Base-by-base conservation (phyloP, 2,329 filamentous ascomycete species). In the Nannizziopsis arthrosporioides region DNA sequence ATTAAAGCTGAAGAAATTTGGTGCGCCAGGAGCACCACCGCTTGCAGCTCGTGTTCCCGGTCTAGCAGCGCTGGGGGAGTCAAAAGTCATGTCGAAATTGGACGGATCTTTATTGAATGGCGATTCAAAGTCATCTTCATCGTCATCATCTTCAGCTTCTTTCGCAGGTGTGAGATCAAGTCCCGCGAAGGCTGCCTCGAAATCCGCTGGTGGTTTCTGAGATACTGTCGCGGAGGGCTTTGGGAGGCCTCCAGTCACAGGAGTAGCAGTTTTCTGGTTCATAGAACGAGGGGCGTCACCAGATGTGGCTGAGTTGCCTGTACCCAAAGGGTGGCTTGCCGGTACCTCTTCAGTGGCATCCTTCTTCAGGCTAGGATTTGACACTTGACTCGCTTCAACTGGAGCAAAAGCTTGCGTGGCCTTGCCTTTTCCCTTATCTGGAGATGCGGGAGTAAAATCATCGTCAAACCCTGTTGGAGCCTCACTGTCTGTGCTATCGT, bases 381-480 rank as follows among this genome's bases (percentile, higher is more conserved):
- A 78, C 12, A 67, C 66, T 57, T 82, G 77, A 36, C 76, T 59
- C 44, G 54, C 63, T 15, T 69, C 64, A n/a, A 65, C 63, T 32
- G 63, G 52, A 56, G 67, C 56, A 61, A 68, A 63, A 51, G 61
- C 65, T 56, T 59, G 62, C 51, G 55, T 66, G 54, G 59, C 69
- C 51, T 61, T 68, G 45, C 59, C 60, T 30, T 54, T 59, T 51
- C 57, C 56, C 41, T 56, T 58, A 4, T 59, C 57, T 1, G 72
- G 66, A 38, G 70, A 74, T 27, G 77, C 75, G 11, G 85, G 80
- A 0, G 84, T 82, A 62, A 96, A 96, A 64, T 95, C 83, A 61
- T 98, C 92, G 43, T 93, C 90, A 61, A 96, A 96, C 0, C 89
- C 87, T 57, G 68, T 50, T 27, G 59, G 60, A 5, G 57, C 70